These are phyloP conservation scores for Wallacemonas sp. DNA, from an alignment of 208 protist genomes.

Conservation along the genomic window DNA sequence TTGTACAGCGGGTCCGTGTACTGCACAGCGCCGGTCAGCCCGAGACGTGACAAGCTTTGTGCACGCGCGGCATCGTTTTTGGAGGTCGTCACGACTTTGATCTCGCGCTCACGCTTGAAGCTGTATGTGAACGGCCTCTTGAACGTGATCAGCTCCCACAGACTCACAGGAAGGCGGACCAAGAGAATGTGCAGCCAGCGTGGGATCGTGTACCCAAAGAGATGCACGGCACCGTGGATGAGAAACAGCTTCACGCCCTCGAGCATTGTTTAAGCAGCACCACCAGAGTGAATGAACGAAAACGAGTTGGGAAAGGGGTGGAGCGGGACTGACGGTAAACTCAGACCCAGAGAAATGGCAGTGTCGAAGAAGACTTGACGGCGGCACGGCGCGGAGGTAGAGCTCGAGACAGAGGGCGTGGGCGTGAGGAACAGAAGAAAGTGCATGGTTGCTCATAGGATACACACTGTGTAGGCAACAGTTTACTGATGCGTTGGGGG, in stretches of 20 bases:
- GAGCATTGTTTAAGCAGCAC: no score
- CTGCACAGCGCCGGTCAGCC: constrained; percentile 31
- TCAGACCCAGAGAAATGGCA: no score
- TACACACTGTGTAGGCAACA: no score
- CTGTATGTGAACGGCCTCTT: constrained; percentile 29
- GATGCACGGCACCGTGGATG: constrained; percentile 27
- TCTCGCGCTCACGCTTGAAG: constrained; percentile 25
- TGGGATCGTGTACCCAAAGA: constrained; percentile 36
- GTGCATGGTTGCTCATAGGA: no score
- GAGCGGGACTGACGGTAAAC: no score
- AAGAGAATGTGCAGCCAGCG: constrained; percentile 30
- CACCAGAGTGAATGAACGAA: background rate
- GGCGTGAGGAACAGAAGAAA: no score
- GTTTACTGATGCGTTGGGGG: no score
- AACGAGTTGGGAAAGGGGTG: background rate
- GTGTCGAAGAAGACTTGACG: no score
- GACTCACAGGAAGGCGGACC: constrained; percentile 35
- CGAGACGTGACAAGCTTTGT: constrained; percentile 24
- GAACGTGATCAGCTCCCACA: constrained; percentile 36
- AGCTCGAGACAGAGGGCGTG: no score
- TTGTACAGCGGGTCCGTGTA: constrained; percentile 62
- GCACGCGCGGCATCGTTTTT: constrained; percentile 10
- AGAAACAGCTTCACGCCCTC: constrained; percentile 22
- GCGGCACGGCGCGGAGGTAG: no score
- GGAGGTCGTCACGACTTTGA: constrained; percentile 24